Evolutionary conservation across 805 yeast species (phyloP), one percentile per base, ranked within the genome.

Genomic region (Kodamaea nitidulidarum): DNA sequence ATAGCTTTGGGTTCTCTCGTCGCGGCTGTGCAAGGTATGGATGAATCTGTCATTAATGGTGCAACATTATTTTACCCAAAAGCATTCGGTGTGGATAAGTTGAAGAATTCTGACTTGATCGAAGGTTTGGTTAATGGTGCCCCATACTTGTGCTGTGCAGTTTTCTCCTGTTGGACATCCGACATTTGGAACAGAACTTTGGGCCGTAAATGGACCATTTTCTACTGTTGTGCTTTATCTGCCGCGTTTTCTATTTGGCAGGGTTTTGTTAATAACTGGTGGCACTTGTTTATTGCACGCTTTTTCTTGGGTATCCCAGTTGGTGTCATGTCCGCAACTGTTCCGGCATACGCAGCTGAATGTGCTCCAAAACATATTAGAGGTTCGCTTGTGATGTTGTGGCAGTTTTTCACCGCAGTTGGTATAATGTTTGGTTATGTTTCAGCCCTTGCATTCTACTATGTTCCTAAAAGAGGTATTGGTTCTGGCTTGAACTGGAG

Each of bases 1-100:
- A 73, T 77, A 56, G 72, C 80, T 8, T 61, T 79, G 52, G 78
- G 84, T 34, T 80, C 86, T 3, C 65, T 80, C 67, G 79, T 84
- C 39, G 82, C 84, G 3, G 80, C 83, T 4, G 84, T 80, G 28
- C 88, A 81, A 54, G 88, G 88, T 38, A 79, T 80, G 84, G 88
- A 81, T 56, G 85, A 81, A 55, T 73, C 85, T 5, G 87, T 80
- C 10, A 65, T 78, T 43, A 80, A 81, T 46, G 88, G 87, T 31
- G 87, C 88, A 15, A 76, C 74, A 35, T 55, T 80, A 16, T 75
- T 71, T 45, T 82, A 78, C 55, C 84, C 85, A 2, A 40, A 47
- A 1, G 72, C 65, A 15, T 69, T 82, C 54, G 81, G 80, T 2
- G 66, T 83, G 32, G 42, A 42, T 15, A 40, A 42, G 3, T 43